These are phyloP conservation scores for Chondrostereum purpureum DNA, from an alignment of 1,284 basidiomycete species.

Conservation along the genomic window DNA sequence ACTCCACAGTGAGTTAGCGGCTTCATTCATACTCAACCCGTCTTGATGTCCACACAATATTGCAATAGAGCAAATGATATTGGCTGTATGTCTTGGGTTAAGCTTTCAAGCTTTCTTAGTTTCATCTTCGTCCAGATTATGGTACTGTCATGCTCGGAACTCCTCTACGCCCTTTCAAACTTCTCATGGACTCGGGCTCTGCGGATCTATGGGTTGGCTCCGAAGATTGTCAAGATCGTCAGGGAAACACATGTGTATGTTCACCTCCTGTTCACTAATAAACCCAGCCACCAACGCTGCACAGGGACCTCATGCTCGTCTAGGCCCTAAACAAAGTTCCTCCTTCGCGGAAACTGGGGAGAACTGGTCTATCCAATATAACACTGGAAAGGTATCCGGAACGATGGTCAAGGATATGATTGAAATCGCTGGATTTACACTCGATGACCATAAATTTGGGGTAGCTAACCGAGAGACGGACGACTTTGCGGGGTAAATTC, in stretches of 20 bases:
- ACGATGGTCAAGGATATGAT: conserved; percentile 57
- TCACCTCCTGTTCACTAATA: neutral
- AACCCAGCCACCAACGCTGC: conserved; percentile 12
- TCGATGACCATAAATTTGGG: conserved; percentile 61
- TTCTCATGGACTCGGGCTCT: conserved; percentile 69
- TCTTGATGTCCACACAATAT: neutral
- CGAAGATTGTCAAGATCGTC: conserved; percentile 29
- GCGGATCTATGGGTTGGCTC: conserved; percentile 63
- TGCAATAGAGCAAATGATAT: neutral
- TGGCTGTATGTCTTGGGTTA: neutral
- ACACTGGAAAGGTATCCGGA: conserved; percentile 63
- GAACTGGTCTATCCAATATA: conserved; percentile 64
- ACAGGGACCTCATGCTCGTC: conserved; percentile 51
- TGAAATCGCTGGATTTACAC: conserved; percentile 52
- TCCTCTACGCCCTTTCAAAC: conserved; percentile 45
- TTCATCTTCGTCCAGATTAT: neutral
- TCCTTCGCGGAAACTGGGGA: conserved; percentile 48
- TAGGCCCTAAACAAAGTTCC: conserved; percentile 53
- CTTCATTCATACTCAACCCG: neutral
- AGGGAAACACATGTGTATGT: conserved; percentile 32
- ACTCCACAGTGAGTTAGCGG: neutral
- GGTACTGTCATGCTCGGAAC: conserved; percentile 39
- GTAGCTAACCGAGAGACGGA: conserved; percentile 50
- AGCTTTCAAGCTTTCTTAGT: no score
- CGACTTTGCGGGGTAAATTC: conserved; percentile 40